A percentile compares a stretch with the other conserved stretches of the same genome.
Conservation (phyloP, 805 yeast genomes). For the Metschnikowia picachoensis region DNA sequence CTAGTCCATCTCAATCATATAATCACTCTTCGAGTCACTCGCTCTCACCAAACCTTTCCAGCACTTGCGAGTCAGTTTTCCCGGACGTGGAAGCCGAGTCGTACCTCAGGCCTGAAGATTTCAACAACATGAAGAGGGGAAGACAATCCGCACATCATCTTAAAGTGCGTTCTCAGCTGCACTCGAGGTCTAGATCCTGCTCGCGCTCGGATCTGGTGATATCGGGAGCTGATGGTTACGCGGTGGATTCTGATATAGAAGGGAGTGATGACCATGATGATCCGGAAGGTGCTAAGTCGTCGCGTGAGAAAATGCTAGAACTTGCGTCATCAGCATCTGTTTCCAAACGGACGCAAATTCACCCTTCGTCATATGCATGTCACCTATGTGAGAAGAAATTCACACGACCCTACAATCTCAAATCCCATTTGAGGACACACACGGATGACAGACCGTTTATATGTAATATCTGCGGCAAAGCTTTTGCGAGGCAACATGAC, state of each 20-base stretch:
- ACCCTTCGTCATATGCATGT: conserved; percentile 74
- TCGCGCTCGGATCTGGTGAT: conserved; percentile 14
- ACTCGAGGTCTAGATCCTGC: conserved; percentile 28
- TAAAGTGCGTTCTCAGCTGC: conserved; percentile 11
- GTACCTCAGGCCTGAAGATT: conserved; percentile 35
- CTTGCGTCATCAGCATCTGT: conserved; percentile 56
- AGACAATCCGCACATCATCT: conserved; percentile 31
- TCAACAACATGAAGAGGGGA: conserved; percentile 39
- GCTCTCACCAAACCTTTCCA: conserved; percentile 4
- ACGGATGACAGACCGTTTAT: conserved; percentile 78
- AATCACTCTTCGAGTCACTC: conserved; percentile 6
- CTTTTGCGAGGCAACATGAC: conserved; percentile 54
- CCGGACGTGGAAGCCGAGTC: conserved; percentile 13
- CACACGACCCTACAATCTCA: conserved; percentile 89
- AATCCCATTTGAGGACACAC: conserved; percentile 88
- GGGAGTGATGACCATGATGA: conserved; percentile 12
- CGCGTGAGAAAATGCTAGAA: conserved; percentile 59
- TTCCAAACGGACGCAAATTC: conserved; percentile 58
- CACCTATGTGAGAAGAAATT: conserved; percentile 80
- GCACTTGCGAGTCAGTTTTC: conserved; percentile 13
- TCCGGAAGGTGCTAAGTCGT: conserved; percentile 18
- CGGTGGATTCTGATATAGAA: conserved; percentile 20
- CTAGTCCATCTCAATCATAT: conserved; percentile 8
- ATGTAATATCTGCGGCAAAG: conserved; percentile 72
- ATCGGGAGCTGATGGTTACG: not conserved